phyloP scores from a whole-genome alignment of 1,284 basidiomycete species.

The Malassezia globosa region DNA sequence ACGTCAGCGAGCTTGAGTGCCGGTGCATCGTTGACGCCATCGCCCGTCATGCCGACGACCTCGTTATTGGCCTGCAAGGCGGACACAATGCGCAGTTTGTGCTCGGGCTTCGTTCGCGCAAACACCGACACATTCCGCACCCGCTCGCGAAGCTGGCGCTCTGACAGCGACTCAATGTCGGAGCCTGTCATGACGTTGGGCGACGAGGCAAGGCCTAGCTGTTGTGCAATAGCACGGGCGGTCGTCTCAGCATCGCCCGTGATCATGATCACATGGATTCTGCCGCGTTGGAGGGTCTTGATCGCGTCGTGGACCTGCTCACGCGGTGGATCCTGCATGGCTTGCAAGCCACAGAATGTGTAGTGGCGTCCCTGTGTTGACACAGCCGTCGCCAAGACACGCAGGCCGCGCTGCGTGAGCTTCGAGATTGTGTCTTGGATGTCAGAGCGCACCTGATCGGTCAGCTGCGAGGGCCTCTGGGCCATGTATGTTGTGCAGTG shows the following conservation, averaged over 20 bases:
- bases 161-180: conserved; percentile 64
- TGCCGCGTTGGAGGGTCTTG: conserved; percentile 63
- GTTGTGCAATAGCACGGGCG: conserved; percentile 72
- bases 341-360: conserved; percentile 81
- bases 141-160: conserved; percentile 67
- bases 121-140: conserved; percentile 76
- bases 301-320: conserved; percentile 85
- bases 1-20: conserved; percentile 97
- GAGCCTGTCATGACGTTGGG: conserved; percentile 62
- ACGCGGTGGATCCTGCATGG: conserved; percentile 88
- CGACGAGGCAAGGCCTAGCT: conserved; percentile 60
- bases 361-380: conserved; percentile 57
- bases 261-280: conserved; percentile 94
- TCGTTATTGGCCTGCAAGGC: conserved; percentile 78
- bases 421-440: conserved; percentile 62
- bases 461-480: conserved; percentile 61
- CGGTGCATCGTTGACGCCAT: conserved; percentile 94
- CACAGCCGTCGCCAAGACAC: conserved; percentile 81
- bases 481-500: conserved; percentile 79
- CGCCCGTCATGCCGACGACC: conserved; percentile 94
- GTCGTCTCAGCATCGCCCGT: conserved; percentile 90
- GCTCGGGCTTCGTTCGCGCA: conserved; percentile 83
- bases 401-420: conserved; percentile 64
- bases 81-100: conserved; percentile 93
- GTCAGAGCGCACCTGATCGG: conserved; percentile 57